These are phyloP conservation scores for Lachancea thermotolerans DNA, from an alignment of 805 yeast genomes.

Conservation along the genomic window DNA sequence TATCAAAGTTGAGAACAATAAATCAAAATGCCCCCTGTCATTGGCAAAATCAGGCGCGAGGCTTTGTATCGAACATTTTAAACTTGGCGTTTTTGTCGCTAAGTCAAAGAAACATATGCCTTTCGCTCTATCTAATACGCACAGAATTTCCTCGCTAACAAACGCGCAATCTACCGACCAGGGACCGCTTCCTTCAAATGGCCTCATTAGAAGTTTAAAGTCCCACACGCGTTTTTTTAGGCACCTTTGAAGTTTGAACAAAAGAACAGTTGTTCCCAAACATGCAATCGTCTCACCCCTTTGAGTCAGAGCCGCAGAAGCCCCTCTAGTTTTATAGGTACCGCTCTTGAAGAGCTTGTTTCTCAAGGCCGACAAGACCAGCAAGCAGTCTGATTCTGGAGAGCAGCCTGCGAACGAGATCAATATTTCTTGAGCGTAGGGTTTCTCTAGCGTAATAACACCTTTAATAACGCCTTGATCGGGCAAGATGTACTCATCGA, in stretches of 20 bases:
- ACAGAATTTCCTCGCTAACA: neutral
- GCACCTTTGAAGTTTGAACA: neutral
- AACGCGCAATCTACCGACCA: neutral
- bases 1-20: too few species aligned
- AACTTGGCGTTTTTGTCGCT: too few species aligned
- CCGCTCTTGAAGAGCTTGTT: neutral
- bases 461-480: neutral
- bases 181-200: neutral
- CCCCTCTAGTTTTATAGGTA: neutral
- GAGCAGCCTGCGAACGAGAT: neutral
- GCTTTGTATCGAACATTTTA: too few species aligned
- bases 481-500: neutral
- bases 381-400: neutral
- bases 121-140: neutral
- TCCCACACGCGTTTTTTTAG: neutral
- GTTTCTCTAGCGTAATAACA: neutral
- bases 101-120: too few species aligned
- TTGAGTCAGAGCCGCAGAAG: slow-evolving; percentile 1
- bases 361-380: neutral
- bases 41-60: too few species aligned
- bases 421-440: neutral
- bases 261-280: neutral
- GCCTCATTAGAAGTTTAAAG: neutral
- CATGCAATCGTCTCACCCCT: neutral
- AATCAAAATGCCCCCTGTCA: too few species aligned